A percentile compares a stretch with the other conserved stretches of the same genome.
These are phyloP conservation scores for Globisporangium lucens DNA, from an alignment of 352 stramenopile genomes.

Conservation along the genomic window DNA sequence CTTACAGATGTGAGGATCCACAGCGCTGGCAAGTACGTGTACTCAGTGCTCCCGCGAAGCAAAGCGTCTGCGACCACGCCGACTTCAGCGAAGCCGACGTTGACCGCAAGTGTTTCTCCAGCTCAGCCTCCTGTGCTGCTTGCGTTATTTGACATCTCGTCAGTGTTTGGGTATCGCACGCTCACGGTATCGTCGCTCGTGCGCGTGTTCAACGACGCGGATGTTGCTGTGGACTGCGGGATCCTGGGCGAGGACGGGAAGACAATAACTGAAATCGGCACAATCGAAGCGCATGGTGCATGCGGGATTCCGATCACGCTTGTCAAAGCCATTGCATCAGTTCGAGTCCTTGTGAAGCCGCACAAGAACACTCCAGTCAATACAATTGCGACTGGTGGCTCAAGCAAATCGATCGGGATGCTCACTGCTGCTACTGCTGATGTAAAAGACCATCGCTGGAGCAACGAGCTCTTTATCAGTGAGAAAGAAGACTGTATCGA, in stretches of 20 bases:
- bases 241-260: conserved; percentile 58
- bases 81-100: conserved; percentile 4
- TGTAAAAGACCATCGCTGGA: conserved; percentile 68
- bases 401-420: neutral
- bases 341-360: conserved; percentile 66
- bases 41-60: conserved; percentile 45
- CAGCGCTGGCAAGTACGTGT: conserved; percentile 74
- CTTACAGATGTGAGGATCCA: conserved; percentile 77
- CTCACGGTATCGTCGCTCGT: conserved; percentile 80
- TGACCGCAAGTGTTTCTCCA: neutral
- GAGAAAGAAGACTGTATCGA: conserved; percentile 59
- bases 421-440: neutral
- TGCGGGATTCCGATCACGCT: conserved; percentile 68
- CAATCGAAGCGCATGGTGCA: conserved; percentile 57
- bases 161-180: conserved; percentile 63
- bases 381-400: neutral
- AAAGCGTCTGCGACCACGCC: neutral
- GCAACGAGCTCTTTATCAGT: conserved; percentile 75
- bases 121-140: conserved; percentile 32
- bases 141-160: conserved; percentile 72
- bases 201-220: conserved; percentile 74
- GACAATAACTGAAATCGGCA: conserved; percentile 52
- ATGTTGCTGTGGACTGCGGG: conserved; percentile 51
- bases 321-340: conserved; percentile 45
- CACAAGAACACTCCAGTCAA: conserved; percentile 17